These are phyloP conservation scores for Vigna unguiculata DNA, from an alignment of 306 rosid species.

Conservation along the genomic window DNA sequence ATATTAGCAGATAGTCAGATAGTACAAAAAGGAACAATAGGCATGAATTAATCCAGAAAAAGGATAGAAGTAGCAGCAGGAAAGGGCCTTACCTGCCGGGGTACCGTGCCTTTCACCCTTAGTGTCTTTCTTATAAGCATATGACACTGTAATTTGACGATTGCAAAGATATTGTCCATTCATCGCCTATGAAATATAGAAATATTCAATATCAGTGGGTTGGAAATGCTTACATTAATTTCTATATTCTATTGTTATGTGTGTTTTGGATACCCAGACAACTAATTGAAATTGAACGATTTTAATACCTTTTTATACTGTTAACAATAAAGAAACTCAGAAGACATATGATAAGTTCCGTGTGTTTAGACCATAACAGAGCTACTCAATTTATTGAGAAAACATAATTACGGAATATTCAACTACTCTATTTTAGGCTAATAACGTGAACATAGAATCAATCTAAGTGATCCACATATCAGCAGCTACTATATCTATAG, in stretches of 20 bases:
- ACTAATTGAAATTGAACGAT: constrained; percentile 5
- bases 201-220: constrained; percentile 18
- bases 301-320: neutral
- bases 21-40: neutral
- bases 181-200: constrained; percentile 72
- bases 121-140: constrained; percentile 98
- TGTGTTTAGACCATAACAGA: too few relatives aligned
- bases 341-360: too few relatives aligned
- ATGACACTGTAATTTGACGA: constrained; percentile 97
- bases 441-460: too few relatives aligned
- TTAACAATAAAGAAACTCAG: too few relatives aligned
- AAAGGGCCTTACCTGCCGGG: constrained; percentile 80
- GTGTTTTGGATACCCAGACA: neutral
- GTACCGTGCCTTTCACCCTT: constrained; percentile 99
- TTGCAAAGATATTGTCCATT: constrained; percentile 98
- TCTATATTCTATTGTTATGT: neutral
- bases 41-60: constrained; percentile 4
- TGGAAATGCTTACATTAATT: neutral
- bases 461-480: too few relatives aligned
- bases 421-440: too few relatives aligned
- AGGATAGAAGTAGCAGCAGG: neutral
- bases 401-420: too few relatives aligned
- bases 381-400: too few relatives aligned
- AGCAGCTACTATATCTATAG: too few relatives aligned
- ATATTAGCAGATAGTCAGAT: constrained; percentile 21